Percentiles rank a stretch among this genome's conserved stretches.
These are phyloP conservation scores for Suillus cothurnatus DNA, from an alignment of 768 basidiomycete species.

Conservation along the genomic window DNA sequence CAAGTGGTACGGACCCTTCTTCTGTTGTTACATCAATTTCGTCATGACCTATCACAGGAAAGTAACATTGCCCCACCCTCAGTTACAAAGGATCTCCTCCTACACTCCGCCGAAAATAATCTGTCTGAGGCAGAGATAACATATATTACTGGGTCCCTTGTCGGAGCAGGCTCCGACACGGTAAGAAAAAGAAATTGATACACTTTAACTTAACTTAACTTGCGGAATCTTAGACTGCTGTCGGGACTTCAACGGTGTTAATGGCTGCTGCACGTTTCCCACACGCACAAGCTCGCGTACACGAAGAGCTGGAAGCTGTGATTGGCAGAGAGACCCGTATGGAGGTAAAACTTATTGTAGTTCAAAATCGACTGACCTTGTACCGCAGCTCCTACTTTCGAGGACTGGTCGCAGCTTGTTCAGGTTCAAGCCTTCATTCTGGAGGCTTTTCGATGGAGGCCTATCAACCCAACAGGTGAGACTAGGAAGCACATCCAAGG, in stretches of 20 bases:
- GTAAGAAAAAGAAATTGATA: slow-evolving; percentile 17
- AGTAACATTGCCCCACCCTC: slow-evolving; percentile 23
- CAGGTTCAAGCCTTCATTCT: slow-evolving; percentile 41
- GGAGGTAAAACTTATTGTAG: not conserved
- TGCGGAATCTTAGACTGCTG: slow-evolving; percentile 22
- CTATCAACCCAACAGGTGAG: slow-evolving; percentile 35
- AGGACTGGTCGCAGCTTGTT: slow-evolving; percentile 33
- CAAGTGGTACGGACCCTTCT: slow-evolving; percentile 39
- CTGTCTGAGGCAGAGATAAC: slow-evolving; percentile 55
- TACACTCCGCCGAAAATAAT: slow-evolving; percentile 45
- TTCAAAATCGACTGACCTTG: not conserved
- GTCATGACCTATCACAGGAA: slow-evolving; percentile 10
- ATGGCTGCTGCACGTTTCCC: slow-evolving; percentile 43
- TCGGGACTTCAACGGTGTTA: slow-evolving; percentile 30
- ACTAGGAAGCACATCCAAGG: not conserved
- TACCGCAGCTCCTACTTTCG: slow-evolving; percentile 40
- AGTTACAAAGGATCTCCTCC: slow-evolving; percentile 57
- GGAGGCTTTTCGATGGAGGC: slow-evolving; percentile 43
- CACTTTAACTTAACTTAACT: not conserved
- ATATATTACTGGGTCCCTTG: slow-evolving; percentile 62
- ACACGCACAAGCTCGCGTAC: slow-evolving; percentile 34
- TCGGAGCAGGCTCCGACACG: slow-evolving; percentile 65
- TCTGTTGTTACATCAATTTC: slow-evolving; percentile 29
- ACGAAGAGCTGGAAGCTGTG: slow-evolving; percentile 39
- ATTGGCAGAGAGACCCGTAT: slow-evolving; percentile 37